Conservation (phyloP, 2,329 filamentous ascomycete genomes). For the Penicillium sp. region DNA sequence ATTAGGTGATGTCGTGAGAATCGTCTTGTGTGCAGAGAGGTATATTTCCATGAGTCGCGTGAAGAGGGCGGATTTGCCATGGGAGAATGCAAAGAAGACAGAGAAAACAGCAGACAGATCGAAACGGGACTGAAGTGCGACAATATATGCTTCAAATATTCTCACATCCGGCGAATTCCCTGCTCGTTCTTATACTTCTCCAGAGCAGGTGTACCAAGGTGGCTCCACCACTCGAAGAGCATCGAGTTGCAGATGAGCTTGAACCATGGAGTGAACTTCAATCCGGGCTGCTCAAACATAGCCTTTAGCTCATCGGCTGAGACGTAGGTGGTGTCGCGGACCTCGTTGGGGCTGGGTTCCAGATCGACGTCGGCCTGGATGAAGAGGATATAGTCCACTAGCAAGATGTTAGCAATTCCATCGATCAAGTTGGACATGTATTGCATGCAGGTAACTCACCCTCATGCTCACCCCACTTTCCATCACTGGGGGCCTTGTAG, state of each 20-base stretch:
- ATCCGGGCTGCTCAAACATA: constrained; percentile 75
- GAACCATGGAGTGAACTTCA: constrained; percentile 98
- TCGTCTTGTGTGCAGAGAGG: constrained; percentile 11
- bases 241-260: constrained; percentile 97
- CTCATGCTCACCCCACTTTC: constrained; percentile 98
- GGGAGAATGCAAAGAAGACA: constrained; percentile 12
- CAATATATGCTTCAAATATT: background rate
- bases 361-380: constrained; percentile 92
- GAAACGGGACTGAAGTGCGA: constrained; percentile 4
- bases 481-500: constrained; percentile 95
- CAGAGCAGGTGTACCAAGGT: constrained; percentile 70
- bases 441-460: constrained; percentile 56
- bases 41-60: constrained; percentile 17
- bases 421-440: background rate
- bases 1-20: constrained; percentile 1
- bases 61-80: background rate
- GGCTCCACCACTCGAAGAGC: constrained; percentile 96
- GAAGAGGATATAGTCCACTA: constrained; percentile 96
- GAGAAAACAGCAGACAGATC: background rate
- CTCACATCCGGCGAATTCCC: constrained; percentile 79
- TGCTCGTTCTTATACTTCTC: constrained; percentile 84
- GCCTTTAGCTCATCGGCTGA: constrained; percentile 75
- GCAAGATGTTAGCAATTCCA: background rate
- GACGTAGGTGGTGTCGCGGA: constrained; percentile 80
- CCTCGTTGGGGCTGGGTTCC: constrained; percentile 81